Evolutionary conservation across 176 grass and related monocot genomes (phyloP), one percentile per base, ranked within the genome.

Genomic region (Canna indica): DNA sequence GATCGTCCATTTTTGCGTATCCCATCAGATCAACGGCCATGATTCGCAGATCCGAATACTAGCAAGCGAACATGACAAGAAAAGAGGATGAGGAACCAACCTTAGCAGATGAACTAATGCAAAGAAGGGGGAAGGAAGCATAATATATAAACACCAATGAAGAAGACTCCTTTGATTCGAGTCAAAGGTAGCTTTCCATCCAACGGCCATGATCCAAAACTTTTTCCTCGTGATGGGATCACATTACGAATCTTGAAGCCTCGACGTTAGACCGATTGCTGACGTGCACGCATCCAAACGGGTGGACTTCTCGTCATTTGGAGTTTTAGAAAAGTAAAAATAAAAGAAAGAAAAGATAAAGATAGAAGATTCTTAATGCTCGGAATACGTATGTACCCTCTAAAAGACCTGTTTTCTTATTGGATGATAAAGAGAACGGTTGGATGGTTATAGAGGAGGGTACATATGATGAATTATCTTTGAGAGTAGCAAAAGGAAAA

Each of bases 11-110:
- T 35, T 73, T 73, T 3, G 35, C 14, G 53, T 44, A 59, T 8
- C 36, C 53, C 54, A 60, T 73, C 54, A 73, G 13, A 60, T 60
- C 52, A 60, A 73, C 54, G 36, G 36, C 71, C 71, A 73, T 73
- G 14, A 38, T 41, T 13, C 34, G 9, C 34, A 11, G 35, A 66
- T 38, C 35, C 16, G 11, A 39, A 10, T 34, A 30, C 58, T 30
- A 39, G 34, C 17, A 66, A 34, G 31, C 33, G 29, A 66, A 7
- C 63, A 66, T 66, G 10, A 22, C 6, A 17, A 24, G 33, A 66
- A 11, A 66, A 32, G 27, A 30, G 3, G 56, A 59, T 28, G 56
- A 28, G 5, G 14, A 20, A 52, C 5, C 7, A 44, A 44, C 41
- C 41, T 11, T 44, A 17, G 50, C 50, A 3, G 50, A 32, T 1